A percentile compares a stretch with the other conserved stretches of the same genome.
These are phyloP conservation scores for Daldinia sp. DNA, from an alignment of 2,329 filamentous ascomycete species.

Conservation along the genomic window DNA sequence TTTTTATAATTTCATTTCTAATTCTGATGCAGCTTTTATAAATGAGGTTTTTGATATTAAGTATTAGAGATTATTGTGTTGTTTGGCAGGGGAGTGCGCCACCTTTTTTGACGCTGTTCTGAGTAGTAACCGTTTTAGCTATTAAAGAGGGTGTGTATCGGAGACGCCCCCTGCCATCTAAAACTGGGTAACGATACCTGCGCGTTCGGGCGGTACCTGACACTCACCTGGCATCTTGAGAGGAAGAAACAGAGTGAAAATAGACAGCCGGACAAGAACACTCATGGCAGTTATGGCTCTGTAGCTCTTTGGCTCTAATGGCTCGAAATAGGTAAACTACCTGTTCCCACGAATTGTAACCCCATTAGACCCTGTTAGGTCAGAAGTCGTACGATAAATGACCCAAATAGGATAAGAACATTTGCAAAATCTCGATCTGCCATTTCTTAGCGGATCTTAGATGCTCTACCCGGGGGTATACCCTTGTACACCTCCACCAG, in stretches of 20 bases:
- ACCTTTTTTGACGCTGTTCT: too few species aligned
- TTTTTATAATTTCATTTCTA: too few species aligned
- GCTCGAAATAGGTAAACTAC: not conserved
- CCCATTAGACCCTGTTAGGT: slow-evolving; percentile 13
- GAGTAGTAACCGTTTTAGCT: not conserved
- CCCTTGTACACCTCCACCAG: too few species aligned
- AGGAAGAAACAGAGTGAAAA: too few species aligned
- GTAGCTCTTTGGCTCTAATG: not conserved
- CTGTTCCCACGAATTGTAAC: not conserved
- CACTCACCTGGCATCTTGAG: not conserved
- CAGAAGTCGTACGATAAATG: slow-evolving; percentile 20
- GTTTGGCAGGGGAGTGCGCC: too few species aligned
- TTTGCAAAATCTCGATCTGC: slow-evolving; percentile 5
- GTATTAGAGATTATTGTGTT: too few species aligned
- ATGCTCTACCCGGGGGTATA: not conserved
- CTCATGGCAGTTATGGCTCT: not conserved
- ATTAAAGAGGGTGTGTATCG: not conserved
- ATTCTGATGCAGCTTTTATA: too few species aligned
- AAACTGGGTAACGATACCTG: not conserved
- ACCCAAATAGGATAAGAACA: slow-evolving; percentile 8
- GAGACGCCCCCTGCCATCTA: not conserved
- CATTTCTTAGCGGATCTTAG: slow-evolving; percentile 6
- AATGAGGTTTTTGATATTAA: too few species aligned
- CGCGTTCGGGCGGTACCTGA: not conserved
- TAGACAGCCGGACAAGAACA: not conserved